These are phyloP conservation scores for Daedaleopsis nitida DNA, from an alignment of 768 basidiomycete species.

Conservation along the genomic window DNA sequence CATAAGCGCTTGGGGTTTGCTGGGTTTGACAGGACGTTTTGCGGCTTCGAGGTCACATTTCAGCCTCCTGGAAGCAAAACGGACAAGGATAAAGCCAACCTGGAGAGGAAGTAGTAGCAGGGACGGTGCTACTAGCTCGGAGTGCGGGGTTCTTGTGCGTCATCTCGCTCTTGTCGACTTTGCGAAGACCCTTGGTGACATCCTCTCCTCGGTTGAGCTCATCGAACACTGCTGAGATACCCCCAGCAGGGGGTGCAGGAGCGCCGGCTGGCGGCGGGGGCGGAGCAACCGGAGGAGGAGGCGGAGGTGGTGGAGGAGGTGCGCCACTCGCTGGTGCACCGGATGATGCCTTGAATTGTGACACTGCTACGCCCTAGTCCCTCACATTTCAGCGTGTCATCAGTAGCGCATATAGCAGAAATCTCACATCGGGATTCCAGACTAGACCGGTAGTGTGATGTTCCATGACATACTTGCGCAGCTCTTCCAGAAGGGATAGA, in stretches of 20 bases:
- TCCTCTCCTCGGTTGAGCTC: constrained; percentile 87
- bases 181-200: constrained; percentile 87
- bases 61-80: background rate
- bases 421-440: constrained; percentile 84
- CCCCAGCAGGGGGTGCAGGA: constrained; percentile 45
- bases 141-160: constrained; percentile 97
- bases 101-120: constrained; percentile 32
- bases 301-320: constrained; percentile 53
- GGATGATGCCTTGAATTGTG: constrained; percentile 49
- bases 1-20: constrained; percentile 79
- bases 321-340: constrained; percentile 38
- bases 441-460: constrained; percentile 82
- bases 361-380: constrained; percentile 57
- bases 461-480: constrained; percentile 82
- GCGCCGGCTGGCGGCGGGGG: constrained; percentile 16
- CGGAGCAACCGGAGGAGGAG: constrained; percentile 11
- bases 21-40: constrained; percentile 77
- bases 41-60: constrained; percentile 8
- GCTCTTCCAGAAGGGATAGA: constrained; percentile 68
- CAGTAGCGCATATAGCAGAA: constrained; percentile 3
- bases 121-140: constrained; percentile 56
- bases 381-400: background rate
- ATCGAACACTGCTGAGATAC: constrained; percentile 83
- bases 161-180: constrained; percentile 96
- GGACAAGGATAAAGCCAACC: constrained; percentile 6